Percentiles rank a stretch among this genome's conserved stretches.
These are phyloP conservation scores for Adansonia digitata DNA, from an alignment of 345 rosid species.

Conservation along the genomic window DNA sequence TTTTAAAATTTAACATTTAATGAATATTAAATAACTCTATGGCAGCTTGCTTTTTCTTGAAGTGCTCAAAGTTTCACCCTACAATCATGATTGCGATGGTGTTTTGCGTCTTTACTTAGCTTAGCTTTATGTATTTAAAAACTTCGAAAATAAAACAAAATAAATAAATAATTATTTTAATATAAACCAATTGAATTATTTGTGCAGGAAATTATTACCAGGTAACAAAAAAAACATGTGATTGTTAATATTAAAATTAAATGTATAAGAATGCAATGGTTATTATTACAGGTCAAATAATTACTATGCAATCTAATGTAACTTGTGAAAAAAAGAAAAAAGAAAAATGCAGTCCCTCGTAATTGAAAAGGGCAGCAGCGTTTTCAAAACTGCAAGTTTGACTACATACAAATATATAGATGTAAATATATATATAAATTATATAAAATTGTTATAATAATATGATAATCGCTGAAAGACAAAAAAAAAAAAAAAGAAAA, in stretches of 20 bases:
- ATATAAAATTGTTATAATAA: not conserved
- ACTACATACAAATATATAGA: slow-evolving; percentile 18
- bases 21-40: too few relatives aligned
- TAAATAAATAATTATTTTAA: too few relatives aligned
- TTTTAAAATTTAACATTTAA: too few relatives aligned
- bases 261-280: slow-evolving; percentile 5
- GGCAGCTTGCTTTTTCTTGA: not conserved
- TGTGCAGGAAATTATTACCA: not conserved
- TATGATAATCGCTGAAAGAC: slow-evolving; percentile 14
- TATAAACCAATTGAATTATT: not conserved
- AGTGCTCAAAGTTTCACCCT: slow-evolving; percentile 8
- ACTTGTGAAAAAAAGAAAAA: not conserved
- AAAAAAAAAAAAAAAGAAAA: slow-evolving; percentile 18
- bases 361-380: slow-evolving; percentile 23
- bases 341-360: slow-evolving; percentile 13
- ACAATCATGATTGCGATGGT: slow-evolving; percentile 16
- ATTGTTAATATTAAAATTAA: not conserved
- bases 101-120: too few relatives aligned
- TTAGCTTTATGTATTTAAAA: too few relatives aligned
- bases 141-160: too few relatives aligned
- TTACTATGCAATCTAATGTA: not conserved
- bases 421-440: too few relatives aligned
- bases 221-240: not conserved
- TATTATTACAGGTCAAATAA: not conserved
- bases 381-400: slow-evolving; percentile 42